Conservation (phyloP, 208 protist genomes). For the Acanthamoeba sp. region DNA sequence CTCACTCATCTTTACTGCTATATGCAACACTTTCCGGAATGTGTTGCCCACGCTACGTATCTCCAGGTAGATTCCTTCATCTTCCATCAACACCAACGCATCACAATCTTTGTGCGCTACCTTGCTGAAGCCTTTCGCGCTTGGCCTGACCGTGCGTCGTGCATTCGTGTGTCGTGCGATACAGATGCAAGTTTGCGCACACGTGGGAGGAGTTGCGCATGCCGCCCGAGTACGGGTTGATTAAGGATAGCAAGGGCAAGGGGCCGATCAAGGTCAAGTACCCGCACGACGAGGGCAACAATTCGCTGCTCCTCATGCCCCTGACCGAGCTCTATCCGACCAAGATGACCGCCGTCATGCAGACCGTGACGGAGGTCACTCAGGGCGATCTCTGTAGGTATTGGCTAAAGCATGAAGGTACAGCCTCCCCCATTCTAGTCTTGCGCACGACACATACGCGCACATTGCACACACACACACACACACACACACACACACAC, state of each 20-base stretch:
- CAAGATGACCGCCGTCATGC: conserved; percentile 2
- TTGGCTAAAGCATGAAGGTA: conserved; percentile 24
- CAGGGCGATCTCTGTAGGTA: background rate
- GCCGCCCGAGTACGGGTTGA: background rate
- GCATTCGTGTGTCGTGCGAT: no score
- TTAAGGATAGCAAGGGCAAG: background rate
- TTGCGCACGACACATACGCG: background rate
- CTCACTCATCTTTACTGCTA: no score
- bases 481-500: background rate
- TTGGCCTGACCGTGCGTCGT: no score
- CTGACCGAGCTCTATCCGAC: background rate
- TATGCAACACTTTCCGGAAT: no score
- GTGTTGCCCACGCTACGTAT: no score
- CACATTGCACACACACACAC: no score
- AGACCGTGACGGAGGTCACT: background rate
- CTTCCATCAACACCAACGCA: no score
- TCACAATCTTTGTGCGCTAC: no score
- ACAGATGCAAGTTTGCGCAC: background rate
- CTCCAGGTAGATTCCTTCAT: no score
- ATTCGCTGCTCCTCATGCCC: background rate
- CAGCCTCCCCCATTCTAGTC: background rate
- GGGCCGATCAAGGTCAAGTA: conserved; percentile 6
- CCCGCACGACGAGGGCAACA: background rate
- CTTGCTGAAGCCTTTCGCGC: no score
- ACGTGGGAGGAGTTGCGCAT: background rate